Percentiles rank a stretch among this genome's conserved stretches.
phyloP scores from a whole-genome alignment of 2,329 filamentous ascomycete species.

The Colletotrichum trifolii region DNA sequence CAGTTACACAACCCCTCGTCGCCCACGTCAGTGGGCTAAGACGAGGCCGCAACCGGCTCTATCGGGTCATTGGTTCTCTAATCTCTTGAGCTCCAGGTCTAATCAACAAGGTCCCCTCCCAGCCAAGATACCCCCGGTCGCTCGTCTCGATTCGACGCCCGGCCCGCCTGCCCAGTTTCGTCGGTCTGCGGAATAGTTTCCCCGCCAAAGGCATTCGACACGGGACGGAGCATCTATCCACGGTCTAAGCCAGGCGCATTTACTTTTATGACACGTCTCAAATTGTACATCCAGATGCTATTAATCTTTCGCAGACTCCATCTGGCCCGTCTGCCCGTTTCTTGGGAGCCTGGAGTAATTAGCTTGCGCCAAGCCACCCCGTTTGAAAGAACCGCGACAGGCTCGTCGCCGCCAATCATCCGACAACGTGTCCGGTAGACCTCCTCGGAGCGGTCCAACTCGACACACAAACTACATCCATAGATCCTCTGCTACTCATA shows the following conservation, averaged over 20 bases:
- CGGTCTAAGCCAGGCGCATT: slow-evolving; percentile 19
- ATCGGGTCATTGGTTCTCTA: slow-evolving; percentile 8
- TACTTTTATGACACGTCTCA: slow-evolving; percentile 35
- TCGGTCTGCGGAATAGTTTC: slow-evolving; percentile 29
- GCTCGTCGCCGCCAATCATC: slow-evolving; percentile 36
- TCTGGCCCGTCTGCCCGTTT: slow-evolving; percentile 20
- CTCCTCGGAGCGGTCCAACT: slow-evolving; percentile 30
- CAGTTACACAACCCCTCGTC: slow-evolving; percentile 11
- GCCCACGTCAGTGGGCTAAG: background rate
- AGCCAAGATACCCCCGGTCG: background rate
- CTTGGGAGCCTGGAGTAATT: slow-evolving; percentile 10
- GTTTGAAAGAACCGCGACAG: slow-evolving; percentile 17
- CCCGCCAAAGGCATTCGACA: slow-evolving; percentile 30
- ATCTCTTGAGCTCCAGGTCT: slow-evolving; percentile 9
- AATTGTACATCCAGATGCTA: slow-evolving; percentile 18
- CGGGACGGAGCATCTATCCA: slow-evolving; percentile 34
- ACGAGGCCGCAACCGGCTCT: slow-evolving; percentile 11
- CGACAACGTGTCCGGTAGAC: slow-evolving; percentile 37
- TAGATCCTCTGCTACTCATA: background rate
- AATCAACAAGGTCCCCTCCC: slow-evolving; percentile 16
- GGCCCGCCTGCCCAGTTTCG: slow-evolving; percentile 23
- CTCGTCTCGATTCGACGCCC: slow-evolving; percentile 20
- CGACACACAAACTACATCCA: slow-evolving; percentile 3
- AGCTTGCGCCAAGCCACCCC: slow-evolving; percentile 32
- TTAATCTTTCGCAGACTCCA: slow-evolving; percentile 9